Evolutionary conservation across 2,329 filamentous ascomycete genomes (phyloP).

Genomic region (Neodidymelliopsis sp.): DNA sequence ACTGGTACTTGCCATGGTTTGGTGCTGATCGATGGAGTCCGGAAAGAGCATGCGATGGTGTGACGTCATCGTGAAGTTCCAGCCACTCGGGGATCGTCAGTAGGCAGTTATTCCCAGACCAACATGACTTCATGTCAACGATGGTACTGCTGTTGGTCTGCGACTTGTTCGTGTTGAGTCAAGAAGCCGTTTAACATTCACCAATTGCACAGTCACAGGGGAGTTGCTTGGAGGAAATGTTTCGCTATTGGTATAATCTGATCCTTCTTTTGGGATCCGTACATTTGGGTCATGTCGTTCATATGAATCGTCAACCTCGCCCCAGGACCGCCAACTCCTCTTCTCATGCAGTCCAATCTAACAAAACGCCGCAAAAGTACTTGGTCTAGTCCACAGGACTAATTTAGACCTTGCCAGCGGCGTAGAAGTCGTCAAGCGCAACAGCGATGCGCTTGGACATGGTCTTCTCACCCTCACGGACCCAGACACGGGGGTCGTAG

Average conservation of each 20-base stretch:
- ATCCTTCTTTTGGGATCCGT: slow-evolving; percentile 12
- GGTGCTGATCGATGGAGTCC: slow-evolving; percentile 9
- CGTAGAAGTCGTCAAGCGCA: slow-evolving; percentile 92
- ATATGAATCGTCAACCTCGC: slow-evolving; percentile 18
- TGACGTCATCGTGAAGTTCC: slow-evolving; percentile 15
- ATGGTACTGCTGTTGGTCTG: too few relatives aligned
- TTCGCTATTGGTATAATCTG: slow-evolving; percentile 19
- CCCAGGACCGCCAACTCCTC: slow-evolving; percentile 18
- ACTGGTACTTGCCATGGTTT: slow-evolving; percentile 12
- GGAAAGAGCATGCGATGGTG: slow-evolving; percentile 8
- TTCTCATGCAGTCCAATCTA: slow-evolving; percentile 15
- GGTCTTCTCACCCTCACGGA: slow-evolving; percentile 95
- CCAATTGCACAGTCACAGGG: too few relatives aligned
- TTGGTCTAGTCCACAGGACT: not conserved
- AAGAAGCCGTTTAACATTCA: too few relatives aligned
- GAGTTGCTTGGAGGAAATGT: slow-evolving; percentile 5
- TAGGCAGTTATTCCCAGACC: too few relatives aligned
- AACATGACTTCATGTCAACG: too few relatives aligned
- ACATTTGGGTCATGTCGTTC: slow-evolving; percentile 21
- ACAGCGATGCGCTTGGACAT: slow-evolving; percentile 79
- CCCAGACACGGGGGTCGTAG: slow-evolving; percentile 86
- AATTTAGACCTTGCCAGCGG: slow-evolving; percentile 74
- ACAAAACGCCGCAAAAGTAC: slow-evolving; percentile 27
- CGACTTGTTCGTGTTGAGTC: too few relatives aligned
- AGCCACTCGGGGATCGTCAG: too few relatives aligned